phyloP scores from a whole-genome alignment of 2,329 filamentous ascomycete species.

The Pyricularia pennisetigena region DNA sequence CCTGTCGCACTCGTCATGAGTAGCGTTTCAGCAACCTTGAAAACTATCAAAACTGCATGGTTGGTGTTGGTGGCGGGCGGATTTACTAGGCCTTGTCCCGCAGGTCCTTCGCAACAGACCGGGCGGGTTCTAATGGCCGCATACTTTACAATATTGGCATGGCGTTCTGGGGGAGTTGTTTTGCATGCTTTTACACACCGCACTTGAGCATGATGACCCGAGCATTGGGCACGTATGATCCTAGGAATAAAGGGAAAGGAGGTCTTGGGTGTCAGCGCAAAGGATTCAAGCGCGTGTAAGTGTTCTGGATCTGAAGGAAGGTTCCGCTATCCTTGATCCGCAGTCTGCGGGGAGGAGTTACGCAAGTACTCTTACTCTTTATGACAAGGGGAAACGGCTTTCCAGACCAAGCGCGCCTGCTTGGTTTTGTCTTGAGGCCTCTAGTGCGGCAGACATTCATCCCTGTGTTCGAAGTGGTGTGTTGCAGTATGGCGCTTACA shows the following conservation, averaged over 20 bases:
- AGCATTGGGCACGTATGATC: neutral
- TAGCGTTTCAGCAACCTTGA: neutral
- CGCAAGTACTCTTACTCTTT: neutral
- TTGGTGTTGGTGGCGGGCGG: neutral
- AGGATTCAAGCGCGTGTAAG: neutral
- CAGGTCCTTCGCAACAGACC: neutral
- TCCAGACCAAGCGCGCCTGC: neutral
- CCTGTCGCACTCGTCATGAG: slow-evolving; percentile 9
- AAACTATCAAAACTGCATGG: neutral
- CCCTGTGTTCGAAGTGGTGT: neutral
- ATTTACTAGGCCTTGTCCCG: neutral
- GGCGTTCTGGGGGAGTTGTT: neutral
- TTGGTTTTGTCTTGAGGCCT: neutral
- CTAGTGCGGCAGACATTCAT: neutral
- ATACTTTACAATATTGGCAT: neutral
- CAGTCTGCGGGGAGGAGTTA: neutral
- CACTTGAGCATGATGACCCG: neutral
- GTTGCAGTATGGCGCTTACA: neutral
- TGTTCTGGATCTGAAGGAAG: neutral
- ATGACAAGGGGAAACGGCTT: neutral
- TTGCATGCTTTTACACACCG: neutral
- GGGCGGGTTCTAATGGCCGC: neutral
- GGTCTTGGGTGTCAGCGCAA: neutral
- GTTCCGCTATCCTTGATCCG: neutral
- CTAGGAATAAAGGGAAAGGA: neutral